Base-by-base conservation (phyloP, 2,329 filamentous ascomycete genomes). In the Fusarium sacchari region DNA sequence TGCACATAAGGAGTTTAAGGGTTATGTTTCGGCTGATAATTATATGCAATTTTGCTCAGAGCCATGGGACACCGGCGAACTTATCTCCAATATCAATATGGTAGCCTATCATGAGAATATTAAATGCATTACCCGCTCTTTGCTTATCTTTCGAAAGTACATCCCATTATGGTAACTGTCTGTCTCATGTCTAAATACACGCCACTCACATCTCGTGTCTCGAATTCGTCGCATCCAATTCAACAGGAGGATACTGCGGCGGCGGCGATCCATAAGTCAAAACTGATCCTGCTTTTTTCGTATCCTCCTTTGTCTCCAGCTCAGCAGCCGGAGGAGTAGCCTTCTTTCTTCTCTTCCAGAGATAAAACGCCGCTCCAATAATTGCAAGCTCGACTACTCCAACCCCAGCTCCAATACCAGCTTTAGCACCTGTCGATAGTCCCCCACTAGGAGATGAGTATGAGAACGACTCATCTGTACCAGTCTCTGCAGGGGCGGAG, bases 341-440 rank as follows among this genome's bases (percentile, higher is more conserved):
- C 8, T 28, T 52, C 7, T 3, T 13, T 8, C 62, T 46, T 60
- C 62, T 15, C 22, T 40, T 37, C 64, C 46, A 53, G 5, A 67
- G 53, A 5, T 32, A 67, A 8, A 40, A 10, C 1, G 34, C 64
- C 2, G 36, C 40, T 11, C 22, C 53, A 0, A 67, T 15, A 2
- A 67, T 28, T 0, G 12, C 34, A 3, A 67, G 36, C 5, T 34
- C 52, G 7, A 28, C 18, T 7, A 60, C 44, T 4, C 40, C 43
- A 2, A 67, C 64, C 6, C 52, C 62, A 3, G 34, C 22, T 3
- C 62, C 64, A 4, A 67, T 67, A 1, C 53, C 62, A 26, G 53
- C 62, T 17, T 60, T 47, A 0, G 46, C 64, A 2, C 62, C 64
- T 0, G 24, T 60, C 3, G 52, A 67, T 15, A 67, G 13, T 1